phyloP scores from a whole-genome alignment of 345 rosid species.

The Brassica nigra region DNA sequence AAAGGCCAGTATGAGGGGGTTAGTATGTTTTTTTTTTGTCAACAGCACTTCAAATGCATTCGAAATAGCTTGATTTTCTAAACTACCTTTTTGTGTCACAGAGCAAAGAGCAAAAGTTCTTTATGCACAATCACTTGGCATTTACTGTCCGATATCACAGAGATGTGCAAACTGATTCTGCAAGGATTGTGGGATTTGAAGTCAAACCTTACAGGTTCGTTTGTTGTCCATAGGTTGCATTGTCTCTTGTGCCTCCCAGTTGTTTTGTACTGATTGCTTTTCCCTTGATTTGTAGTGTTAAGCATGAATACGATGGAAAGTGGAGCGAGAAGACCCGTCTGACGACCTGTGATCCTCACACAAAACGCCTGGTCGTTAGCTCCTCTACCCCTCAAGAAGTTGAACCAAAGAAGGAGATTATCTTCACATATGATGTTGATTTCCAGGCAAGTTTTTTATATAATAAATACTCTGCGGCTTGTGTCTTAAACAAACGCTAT shows the following conservation, averaged over 20 bases:
- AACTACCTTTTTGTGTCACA: conserved; percentile 27
- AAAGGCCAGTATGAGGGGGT: conserved; percentile 95
- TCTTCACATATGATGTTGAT: conserved; percentile 90
- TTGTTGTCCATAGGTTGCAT: neutral
- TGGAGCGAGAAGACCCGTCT: conserved; percentile 76
- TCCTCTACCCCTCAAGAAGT: conserved; percentile 95
- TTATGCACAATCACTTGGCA: conserved; percentile 87
- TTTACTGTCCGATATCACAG: conserved; percentile 87
- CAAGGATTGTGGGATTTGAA: conserved; percentile 97
- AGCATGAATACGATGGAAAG: conserved; percentile 82
- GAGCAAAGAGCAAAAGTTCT: conserved; percentile 88
- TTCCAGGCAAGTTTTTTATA: conserved; percentile 59
- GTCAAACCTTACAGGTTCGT: conserved; percentile 86
- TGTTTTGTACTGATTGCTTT: conserved; percentile 19
- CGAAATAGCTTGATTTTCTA: conserved; percentile 21
- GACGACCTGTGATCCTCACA: conserved; percentile 88
- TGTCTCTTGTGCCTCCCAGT: neutral
- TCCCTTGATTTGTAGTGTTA: conserved; percentile 53
- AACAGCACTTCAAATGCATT: neutral
- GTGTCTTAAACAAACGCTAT: neutral
- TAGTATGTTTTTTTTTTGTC: conserved; percentile 33
- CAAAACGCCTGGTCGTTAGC: conserved; percentile 73
- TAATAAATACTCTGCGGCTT: neutral
- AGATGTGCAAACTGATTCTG: conserved; percentile 68
- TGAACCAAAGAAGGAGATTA: conserved; percentile 74